phyloP scores from a whole-genome alignment of 345 rosid species.

The Ceriops decandra region DNA sequence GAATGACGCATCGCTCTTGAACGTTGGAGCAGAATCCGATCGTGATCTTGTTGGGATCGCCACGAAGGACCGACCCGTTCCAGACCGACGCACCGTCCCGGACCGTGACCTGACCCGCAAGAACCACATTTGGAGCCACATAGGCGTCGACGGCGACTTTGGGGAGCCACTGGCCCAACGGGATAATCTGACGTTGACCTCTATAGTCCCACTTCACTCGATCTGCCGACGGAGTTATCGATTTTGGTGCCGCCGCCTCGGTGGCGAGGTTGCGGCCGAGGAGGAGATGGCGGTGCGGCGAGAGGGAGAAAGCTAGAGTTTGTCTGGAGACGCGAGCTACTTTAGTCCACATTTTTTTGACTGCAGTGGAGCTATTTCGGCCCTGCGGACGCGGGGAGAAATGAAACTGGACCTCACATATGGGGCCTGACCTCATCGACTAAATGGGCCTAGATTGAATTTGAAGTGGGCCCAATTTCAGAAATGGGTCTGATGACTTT shows the following conservation, averaged over 20 bases:
- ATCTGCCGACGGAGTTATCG: constrained; percentile 67
- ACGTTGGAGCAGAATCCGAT: constrained; percentile 90
- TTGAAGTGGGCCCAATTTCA: no score
- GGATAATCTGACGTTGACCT: constrained; percentile 89
- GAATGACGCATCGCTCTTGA: constrained; percentile 88
- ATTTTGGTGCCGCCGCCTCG: constrained; percentile 27
- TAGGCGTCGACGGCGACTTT: constrained; percentile 95
- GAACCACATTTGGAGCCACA: constrained; percentile 85
- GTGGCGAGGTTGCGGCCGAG: constrained; percentile 6
- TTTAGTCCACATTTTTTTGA: constrained; percentile 20
- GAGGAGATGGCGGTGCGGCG: constrained; percentile 9
- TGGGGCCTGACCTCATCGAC: background rate
- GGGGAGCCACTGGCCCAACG: constrained; percentile 91
- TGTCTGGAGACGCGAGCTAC: constrained; percentile 19
- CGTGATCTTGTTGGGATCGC: constrained; percentile 95
- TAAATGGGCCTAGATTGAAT: no score
- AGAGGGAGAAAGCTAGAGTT: constrained; percentile 10
- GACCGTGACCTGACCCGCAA: constrained; percentile 88
- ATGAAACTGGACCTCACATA: background rate
- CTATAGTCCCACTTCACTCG: constrained; percentile 95
- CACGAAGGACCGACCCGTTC: constrained; percentile 87
- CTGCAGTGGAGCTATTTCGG: background rate
- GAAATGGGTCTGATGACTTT: no score
- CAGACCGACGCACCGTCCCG: constrained; percentile 88
- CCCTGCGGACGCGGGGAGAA: background rate